phyloP scores from a whole-genome alignment of 1,139 yeast genomes.

The Yamadazyma dendronema region DNA sequence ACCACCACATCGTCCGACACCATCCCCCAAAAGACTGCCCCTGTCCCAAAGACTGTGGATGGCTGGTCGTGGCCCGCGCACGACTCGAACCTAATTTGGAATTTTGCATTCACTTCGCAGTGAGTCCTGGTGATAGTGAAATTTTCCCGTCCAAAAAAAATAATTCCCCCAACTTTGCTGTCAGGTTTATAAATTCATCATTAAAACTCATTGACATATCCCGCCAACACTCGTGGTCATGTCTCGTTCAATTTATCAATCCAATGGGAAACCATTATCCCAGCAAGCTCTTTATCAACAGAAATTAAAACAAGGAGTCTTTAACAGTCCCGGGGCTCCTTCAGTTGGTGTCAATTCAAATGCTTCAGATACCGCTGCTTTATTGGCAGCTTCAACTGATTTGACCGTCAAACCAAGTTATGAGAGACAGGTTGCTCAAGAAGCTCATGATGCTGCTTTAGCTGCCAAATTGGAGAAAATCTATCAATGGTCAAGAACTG shows the following conservation, averaged over 20 bases:
- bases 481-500: conserved; percentile 45
- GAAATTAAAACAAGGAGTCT: conserved; percentile 72
- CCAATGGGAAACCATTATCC: conserved; percentile 67
- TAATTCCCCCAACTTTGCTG: conserved; percentile 8
- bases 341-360: conserved; percentile 67
- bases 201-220: background rate
- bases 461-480: conserved; percentile 48
- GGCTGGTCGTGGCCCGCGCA: background rate
- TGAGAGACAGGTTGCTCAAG: conserved; percentile 60
- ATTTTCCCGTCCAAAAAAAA: conserved; percentile 3
- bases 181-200: too few relatives aligned
- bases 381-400: conserved; percentile 67
- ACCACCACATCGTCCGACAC: too few relatives aligned
- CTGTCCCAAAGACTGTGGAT: background rate
- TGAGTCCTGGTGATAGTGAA: conserved; percentile 5
- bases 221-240: conserved; percentile 16
- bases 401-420: conserved; percentile 60
- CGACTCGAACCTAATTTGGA: conserved; percentile 1
- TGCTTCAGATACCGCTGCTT: conserved; percentile 77
- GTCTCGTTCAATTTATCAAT: conserved; percentile 58
- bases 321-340: conserved; percentile 65
- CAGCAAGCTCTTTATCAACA: conserved; percentile 78
- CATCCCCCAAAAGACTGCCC: too few relatives aligned
- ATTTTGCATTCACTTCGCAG: conserved; percentile 1
- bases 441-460: conserved; percentile 65